Evolutionary conservation across 1,284 basidiomycete species (phyloP).

Genomic region (Austropuccinia psidii): DNA sequence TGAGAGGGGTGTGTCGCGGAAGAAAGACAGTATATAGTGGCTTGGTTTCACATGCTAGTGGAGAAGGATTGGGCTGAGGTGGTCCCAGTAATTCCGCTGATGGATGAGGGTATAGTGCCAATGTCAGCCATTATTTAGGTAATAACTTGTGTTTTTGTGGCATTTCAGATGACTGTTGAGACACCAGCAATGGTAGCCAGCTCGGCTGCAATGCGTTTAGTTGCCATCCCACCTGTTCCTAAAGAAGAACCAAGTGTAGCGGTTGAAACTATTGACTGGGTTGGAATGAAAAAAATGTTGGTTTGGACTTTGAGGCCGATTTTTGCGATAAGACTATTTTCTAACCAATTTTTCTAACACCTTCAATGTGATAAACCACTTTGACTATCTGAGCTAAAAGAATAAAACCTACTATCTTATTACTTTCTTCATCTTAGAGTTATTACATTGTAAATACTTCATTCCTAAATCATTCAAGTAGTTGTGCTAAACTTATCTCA

Average conservation of each 20-base stretch:
- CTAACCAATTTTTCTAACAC: constrained; percentile 70
- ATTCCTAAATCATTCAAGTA: too few relatives aligned
- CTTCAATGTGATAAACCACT: constrained; percentile 71
- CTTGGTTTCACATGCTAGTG: not conserved
- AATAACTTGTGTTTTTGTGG: constrained; percentile 4
- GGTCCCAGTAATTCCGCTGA: not conserved
- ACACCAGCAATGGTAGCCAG: constrained; percentile 93
- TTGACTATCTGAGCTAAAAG: constrained; percentile 68
- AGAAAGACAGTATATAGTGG: constrained; percentile 22
- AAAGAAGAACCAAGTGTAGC: constrained; percentile 82
- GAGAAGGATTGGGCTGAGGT: not conserved
- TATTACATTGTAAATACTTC: too few relatives aligned
- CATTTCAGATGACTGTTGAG: constrained; percentile 78
- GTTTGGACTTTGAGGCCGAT: not conserved
- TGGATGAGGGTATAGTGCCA: not conserved
- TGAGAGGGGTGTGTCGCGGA: not conserved
- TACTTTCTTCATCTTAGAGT: too few relatives aligned
- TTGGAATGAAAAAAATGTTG: too few relatives aligned
- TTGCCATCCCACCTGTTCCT: constrained; percentile 98
- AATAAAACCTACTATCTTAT: too few relatives aligned
- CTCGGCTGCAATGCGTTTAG: constrained; percentile 95
- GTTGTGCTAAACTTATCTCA: too few relatives aligned
- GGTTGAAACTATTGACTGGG: constrained; percentile 63
- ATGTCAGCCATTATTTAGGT: not conserved
- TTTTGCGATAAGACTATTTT: not conserved